Conservation (phyloP, 2,329 filamentous ascomycete genomes). For the Epicoccum sorghinum region DNA sequence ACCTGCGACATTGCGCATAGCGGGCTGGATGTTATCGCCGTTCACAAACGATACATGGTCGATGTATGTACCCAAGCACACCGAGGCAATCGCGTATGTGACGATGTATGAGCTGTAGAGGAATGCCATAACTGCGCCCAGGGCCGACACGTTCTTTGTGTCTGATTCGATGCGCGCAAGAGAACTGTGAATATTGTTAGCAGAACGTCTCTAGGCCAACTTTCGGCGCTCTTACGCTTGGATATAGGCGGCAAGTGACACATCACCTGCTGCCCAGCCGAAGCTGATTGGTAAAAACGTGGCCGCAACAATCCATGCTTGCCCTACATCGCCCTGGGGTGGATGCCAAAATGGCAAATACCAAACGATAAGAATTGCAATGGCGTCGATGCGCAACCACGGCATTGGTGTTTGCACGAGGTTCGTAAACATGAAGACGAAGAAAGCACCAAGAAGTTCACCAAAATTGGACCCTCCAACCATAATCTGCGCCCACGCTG, state of each 20-base stretch:
- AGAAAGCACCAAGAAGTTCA: slow-evolving; percentile 56
- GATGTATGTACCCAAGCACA: slow-evolving; percentile 55
- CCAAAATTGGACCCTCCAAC: slow-evolving; percentile 59
- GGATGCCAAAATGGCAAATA: slow-evolving; percentile 57
- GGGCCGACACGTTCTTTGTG: slow-evolving; percentile 54
- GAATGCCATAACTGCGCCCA: slow-evolving; percentile 60
- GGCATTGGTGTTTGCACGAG: slow-evolving; percentile 57
- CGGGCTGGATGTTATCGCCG: slow-evolving; percentile 48
- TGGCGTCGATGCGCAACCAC: slow-evolving; percentile 57
- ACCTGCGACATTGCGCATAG: slow-evolving; percentile 53
- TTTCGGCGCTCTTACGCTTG: slow-evolving; percentile 43
- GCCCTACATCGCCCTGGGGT: slow-evolving; percentile 46
- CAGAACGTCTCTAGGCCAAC: background rate
- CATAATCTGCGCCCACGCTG: slow-evolving; percentile 58
- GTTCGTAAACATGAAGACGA: slow-evolving; percentile 58
- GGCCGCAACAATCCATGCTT: slow-evolving; percentile 56
- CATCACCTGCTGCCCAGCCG: slow-evolving; percentile 60
- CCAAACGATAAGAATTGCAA: slow-evolving; percentile 57
- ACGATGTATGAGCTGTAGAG: slow-evolving; percentile 59
- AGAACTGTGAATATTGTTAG: slow-evolving; percentile 25
- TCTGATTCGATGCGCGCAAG: slow-evolving; percentile 54
- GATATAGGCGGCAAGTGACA: slow-evolving; percentile 59
- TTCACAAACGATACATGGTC: slow-evolving; percentile 50
- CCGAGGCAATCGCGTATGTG: slow-evolving; percentile 53
- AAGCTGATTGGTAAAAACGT: slow-evolving; percentile 55